Conservation (phyloP, 768 basidiomycete species). For the Tricholoma sp. region DNA sequence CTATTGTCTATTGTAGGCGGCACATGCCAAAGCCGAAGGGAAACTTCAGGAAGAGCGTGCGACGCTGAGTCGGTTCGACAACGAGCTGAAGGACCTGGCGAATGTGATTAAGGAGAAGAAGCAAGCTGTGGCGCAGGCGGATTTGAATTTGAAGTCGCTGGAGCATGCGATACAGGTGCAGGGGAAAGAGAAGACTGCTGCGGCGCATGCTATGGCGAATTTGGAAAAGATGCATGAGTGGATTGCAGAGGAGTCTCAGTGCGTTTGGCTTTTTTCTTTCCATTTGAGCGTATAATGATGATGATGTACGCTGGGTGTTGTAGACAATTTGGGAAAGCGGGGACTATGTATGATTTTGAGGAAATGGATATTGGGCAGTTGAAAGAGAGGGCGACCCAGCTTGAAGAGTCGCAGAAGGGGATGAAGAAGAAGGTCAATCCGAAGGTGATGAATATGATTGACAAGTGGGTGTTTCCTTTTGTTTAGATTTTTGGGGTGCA, state of each 20-base stretch:
- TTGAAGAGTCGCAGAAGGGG: constrained; percentile 73
- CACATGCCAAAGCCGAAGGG: constrained; percentile 59
- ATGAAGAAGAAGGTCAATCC: constrained; percentile 96
- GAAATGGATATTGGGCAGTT: constrained; percentile 56
- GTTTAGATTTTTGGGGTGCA: neutral
- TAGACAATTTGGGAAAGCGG: constrained; percentile 81
- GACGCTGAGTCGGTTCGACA: constrained; percentile 82
- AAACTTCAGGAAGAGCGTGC: constrained; percentile 84
- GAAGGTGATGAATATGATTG: constrained; percentile 95
- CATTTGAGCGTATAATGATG: neutral
- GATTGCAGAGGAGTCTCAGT: constrained; percentile 89
- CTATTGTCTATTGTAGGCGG: constrained; percentile 32
- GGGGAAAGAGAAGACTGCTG: constrained; percentile 59
- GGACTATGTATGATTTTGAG: constrained; percentile 78
- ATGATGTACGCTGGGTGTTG: constrained; percentile 3
- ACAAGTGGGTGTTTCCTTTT: constrained; percentile 55
- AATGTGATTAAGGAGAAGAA: constrained; percentile 79
- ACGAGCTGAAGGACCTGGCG: constrained; percentile 82
- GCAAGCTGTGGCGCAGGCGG: constrained; percentile 58
- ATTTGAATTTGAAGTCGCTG: constrained; percentile 57
- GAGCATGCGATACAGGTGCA: constrained; percentile 65
- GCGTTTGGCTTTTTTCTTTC: constrained; percentile 24
- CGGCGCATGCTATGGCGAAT: constrained; percentile 44
- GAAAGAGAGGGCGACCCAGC: constrained; percentile 61
- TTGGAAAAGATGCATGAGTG: constrained; percentile 85